Evolutionary conservation across 1,139 yeast genomes (phyloP).

Genomic region (Trichomonascaceae sp.): DNA sequence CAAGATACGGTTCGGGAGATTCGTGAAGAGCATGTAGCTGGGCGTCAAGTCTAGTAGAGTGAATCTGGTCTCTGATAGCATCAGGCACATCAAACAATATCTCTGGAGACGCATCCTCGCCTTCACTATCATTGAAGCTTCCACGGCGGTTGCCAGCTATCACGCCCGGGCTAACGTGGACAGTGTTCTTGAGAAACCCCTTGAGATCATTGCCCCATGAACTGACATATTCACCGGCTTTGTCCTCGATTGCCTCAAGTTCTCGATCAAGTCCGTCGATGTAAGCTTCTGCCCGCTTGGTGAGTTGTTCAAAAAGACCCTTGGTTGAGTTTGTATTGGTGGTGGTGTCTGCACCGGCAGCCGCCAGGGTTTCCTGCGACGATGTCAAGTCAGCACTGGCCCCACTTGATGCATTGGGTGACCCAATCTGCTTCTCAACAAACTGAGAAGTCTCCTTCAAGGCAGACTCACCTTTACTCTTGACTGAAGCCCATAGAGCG

Average conservation of each 20-base stretch:
- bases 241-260: conserved; percentile 52
- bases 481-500: conserved; percentile 27
- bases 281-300: conserved; percentile 40
- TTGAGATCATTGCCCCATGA: conserved; percentile 36
- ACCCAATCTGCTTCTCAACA: neutral
- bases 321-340: conserved; percentile 10
- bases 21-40: conserved; percentile 41
- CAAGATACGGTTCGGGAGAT: conserved; percentile 33
- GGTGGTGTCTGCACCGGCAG: neutral
- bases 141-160: conserved; percentile 5
- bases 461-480: conserved; percentile 29
- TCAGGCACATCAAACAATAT: conserved; percentile 34
- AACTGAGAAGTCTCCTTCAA: conserved; percentile 28
- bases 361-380: conserved; percentile 10
- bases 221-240: conserved; percentile 46
- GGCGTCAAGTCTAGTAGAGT: conserved; percentile 45
- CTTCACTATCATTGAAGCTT: conserved; percentile 13
- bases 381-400: conserved; percentile 10
- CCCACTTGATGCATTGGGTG: conserved; percentile 1
- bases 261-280: conserved; percentile 56
- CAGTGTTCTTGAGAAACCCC: conserved; percentile 42
- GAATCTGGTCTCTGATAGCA: conserved; percentile 26
- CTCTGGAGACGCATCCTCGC: conserved; percentile 26
- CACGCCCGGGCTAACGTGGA: conserved; percentile 27
- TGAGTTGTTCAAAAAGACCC: conserved; percentile 22